Conservation (phyloP, 345 rosid genomes). For the Moringa oleifera region DNA sequence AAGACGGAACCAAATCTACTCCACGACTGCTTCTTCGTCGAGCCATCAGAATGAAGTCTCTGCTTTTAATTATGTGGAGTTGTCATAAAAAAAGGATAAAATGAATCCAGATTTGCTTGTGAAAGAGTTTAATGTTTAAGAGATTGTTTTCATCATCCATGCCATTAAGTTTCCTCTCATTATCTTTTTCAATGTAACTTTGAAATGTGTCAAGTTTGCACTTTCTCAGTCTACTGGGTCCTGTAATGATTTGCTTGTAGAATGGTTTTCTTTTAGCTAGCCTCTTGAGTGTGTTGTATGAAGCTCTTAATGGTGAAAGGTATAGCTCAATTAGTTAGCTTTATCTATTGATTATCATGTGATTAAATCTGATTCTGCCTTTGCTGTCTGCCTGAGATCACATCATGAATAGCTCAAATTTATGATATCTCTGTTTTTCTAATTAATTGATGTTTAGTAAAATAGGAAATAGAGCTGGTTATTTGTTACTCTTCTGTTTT, state of each 20-base stretch:
- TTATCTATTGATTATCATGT: neutral
- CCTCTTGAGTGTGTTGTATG: no score
- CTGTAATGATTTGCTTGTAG: neutral
- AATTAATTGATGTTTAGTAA: neutral
- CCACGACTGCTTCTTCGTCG: no score
- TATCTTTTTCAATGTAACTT: neutral
- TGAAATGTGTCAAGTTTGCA: neutral
- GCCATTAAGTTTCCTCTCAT: neutral
- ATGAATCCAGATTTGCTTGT: neutral
- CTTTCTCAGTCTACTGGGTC: neutral
- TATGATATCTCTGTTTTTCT: neutral
- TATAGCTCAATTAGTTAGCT: no score
- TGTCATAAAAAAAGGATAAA: no score
- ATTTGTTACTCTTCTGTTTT: neutral
- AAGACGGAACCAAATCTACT: neutral
- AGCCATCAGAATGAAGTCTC: neutral
- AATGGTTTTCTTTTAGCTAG: neutral
- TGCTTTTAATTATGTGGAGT: no score
- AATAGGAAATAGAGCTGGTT: neutral
- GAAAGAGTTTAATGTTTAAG: no score
- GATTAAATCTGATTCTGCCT: neutral
- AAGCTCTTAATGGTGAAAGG: no score
- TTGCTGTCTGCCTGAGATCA: neutral
- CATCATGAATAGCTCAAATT: neutral
- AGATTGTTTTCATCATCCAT: no score